Evolutionary conservation across 2,329 filamentous ascomycete genomes (phyloP), one percentile per base, ranked within the genome.

Genomic region (Domatiomyces catenatus): DNA sequence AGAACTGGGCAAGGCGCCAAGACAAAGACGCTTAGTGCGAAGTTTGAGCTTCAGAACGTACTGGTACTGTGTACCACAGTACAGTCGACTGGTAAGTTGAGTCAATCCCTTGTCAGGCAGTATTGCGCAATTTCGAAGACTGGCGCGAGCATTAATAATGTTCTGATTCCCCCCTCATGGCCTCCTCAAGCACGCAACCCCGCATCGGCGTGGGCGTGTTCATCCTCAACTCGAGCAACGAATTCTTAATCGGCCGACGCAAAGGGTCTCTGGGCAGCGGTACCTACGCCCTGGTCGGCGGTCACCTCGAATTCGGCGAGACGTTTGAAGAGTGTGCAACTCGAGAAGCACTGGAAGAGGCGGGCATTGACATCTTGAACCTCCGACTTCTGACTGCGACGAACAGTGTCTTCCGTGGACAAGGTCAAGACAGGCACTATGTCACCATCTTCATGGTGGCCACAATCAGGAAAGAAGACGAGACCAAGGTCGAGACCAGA

Each of bases 231-330:
- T 36, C 48, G 10, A 46, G 55, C 1, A 60, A 65, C 4, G 67
- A 68, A 49, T 70, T 75, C 49, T 55, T 75, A 32, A 62, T 75
- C 51, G 74, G 74, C 46, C 64, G 67, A 54, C 63, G 74, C 26
- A 67, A 69, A 51, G 70, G 70, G 24, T 70, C 68, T 45, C 69
- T 70, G 50, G 73, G 73, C 24, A 64, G 28, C 76, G 80, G 76
- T 1, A 80, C 75, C 0, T 79, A 75, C 66, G 80, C 80, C 47
- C 75, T 86, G 12, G 84, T 85, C 0, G 85, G 85, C 19, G 86
- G 85, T 0, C 84, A 90, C 59, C 74, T 89, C 15, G 85, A 90
- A 54, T 75, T 76, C 51, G 75, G 76, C 54, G 85, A 90, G 62
- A 71, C 70, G 1, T 72, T 79, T 28, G 70, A 78, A 18, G 63